Base-by-base conservation (phyloP, 1,139 yeast species). In the Scheffersomyces cryptocercus region DNA sequence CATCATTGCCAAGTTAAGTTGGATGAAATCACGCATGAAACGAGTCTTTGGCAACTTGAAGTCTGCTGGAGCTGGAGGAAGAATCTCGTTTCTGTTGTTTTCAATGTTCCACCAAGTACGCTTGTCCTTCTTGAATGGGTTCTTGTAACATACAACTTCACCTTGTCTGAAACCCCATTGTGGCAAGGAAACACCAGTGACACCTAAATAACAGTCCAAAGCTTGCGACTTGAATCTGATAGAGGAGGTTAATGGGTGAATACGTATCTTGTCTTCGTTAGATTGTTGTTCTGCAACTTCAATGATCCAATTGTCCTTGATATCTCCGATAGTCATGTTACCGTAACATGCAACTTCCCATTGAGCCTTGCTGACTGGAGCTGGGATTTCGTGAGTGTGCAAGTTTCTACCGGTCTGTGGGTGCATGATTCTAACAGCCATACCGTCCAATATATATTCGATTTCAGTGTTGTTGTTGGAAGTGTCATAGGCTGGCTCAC, bases 141-240 rank as follows among this genome's bases (percentile, higher is more conserved):
- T 77, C 55, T 82, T 84, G 62, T 82, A 73, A 70, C 99, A 95
- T 5, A 84, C 85, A 52, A 93, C 95, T 72, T 95, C 99, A 58
- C 96, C 93, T 73, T 95, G 99, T 68, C 95, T 84, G 81, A 89
- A 95, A 51, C 99, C 99, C 99, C 99, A 95, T 44, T 83, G 90
- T 37, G 99, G 99, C 55, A 90, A 79, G 41, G 77, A 67, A 54
- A 73, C 71, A 49, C 96, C 97, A 38, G 95, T 78, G 43, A 90
- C 91, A 50, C 89, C 85, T 58, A 95, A 77, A 67, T 93, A 93
- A 72, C 99, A 95, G 47, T 85, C 84, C 65, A 89, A 62, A 30
- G 68, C 78, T 49, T 75, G 76, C 61, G 82, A 82, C 53, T 74
- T 82, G 56, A 95, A 76, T 66, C 99, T 84, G 70, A 95, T 78